Evolutionary conservation across 2,329 filamentous ascomycete species (phyloP).

Genomic region (Sordariomycetes sp.): DNA sequence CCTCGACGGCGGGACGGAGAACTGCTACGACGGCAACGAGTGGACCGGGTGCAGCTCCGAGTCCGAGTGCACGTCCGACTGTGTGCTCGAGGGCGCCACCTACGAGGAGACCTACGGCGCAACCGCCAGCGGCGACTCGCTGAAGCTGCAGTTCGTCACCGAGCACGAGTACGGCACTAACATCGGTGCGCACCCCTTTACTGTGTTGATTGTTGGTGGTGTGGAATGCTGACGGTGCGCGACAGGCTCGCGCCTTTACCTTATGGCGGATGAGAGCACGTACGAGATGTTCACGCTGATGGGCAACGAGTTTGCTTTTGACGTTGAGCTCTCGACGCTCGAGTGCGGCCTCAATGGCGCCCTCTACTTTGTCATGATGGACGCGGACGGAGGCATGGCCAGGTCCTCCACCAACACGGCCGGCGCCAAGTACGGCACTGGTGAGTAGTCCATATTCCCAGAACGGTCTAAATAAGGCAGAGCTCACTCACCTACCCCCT

Average conservation of each 20-base stretch:
- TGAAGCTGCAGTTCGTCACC: slow-evolving; percentile 41
- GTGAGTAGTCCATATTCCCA: too few species aligned
- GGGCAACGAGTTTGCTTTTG: slow-evolving; percentile 55
- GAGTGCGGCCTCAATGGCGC: slow-evolving; percentile 57
- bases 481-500: too few species aligned
- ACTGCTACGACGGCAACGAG: slow-evolving; percentile 37
- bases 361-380: slow-evolving; percentile 48
- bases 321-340: slow-evolving; percentile 53
- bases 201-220: too few species aligned
- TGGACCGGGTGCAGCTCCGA: slow-evolving; percentile 24
- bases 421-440: slow-evolving; percentile 41
- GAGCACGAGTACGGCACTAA: slow-evolving; percentile 30
- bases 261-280: slow-evolving; percentile 40
- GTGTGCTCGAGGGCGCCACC: slow-evolving; percentile 33
- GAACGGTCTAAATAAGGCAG: too few species aligned
- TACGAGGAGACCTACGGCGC: slow-evolving; percentile 35
- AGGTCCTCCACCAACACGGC: slow-evolving; percentile 31
- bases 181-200: slow-evolving; percentile 10
- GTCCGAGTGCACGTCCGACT: slow-evolving; percentile 29
- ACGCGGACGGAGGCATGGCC: slow-evolving; percentile 36
- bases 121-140: slow-evolving; percentile 29
- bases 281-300: slow-evolving; percentile 52
- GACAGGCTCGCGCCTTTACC: slow-evolving; percentile 41
- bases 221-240: too few species aligned
- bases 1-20: slow-evolving; percentile 23